Evolutionary conservation across 257 asterid genomes (phyloP), one percentile per base, ranked within the genome.

Genomic region (Solanum sejunctum): DNA sequence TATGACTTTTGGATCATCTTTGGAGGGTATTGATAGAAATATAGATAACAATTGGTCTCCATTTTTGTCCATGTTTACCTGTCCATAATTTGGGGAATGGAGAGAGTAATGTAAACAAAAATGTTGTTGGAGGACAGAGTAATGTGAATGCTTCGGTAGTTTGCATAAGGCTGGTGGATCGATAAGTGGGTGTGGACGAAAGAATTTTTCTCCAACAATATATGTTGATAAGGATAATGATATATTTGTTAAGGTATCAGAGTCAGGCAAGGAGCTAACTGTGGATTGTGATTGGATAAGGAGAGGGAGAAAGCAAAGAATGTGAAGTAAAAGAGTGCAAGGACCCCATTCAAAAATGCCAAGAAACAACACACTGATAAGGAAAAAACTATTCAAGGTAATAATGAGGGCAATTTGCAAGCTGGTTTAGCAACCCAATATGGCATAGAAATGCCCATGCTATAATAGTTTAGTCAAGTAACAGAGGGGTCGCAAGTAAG

Each of bases 61-160:
- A 0, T 95, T 95, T 92, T 92, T 97, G 0, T 95, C 98, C 26
- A 92, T 95, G 97, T 93, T 89, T 88, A 89, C 86, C 84, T 89
- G 87, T 83, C 94, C 97, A 0, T 83, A 26, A 70, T 80, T 75
- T 84, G 52, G 88, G 87, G 61, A 54, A n/a, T 82, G 60, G 57
- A 49, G 84, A 63, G 58, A 87, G 87, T 56, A 75, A 28, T 84
- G 52, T 63, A 45, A 67, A 43, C 36, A 45, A 20, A 28, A 84
- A 85, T 6, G 23, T 28, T 64, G 79, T 18, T 64, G 77, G 78
- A 41, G 88, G 85, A 70, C 56, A 83, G 18, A 26, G 84, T 86
- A 84, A 82, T 80, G 87, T 69, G 51, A 83, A 47, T 82, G 17
- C 26, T 83, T n/a, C n/a, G 75, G 85, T 16, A 80, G 54, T 63